Evolutionary conservation across 2,329 filamentous ascomycete species (phyloP), one percentile per base, ranked within the genome.

Genomic region (Aspergillus melleus): DNA sequence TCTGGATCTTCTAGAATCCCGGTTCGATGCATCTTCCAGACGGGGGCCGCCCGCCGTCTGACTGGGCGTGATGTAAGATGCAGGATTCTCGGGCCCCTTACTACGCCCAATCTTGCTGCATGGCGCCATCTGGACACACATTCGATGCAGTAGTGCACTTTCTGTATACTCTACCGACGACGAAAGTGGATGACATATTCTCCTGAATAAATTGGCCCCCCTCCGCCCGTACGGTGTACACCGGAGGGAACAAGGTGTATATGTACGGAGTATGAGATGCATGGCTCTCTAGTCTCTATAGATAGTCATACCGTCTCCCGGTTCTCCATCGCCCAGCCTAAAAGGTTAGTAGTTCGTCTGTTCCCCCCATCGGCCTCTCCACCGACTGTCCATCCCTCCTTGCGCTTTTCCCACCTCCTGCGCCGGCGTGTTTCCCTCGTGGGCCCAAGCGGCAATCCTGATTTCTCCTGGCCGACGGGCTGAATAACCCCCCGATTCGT

Each of bases 381-480:
- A 55, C 55, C 55, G 39, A 26, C 53, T 51, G 42, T 44, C 49
- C 36, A 42, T 49, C 42, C 46, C 46, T 47, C 54, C 46, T 58
- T 46, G 58, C 55, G 51, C 57, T 19, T 53, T 54, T 50, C 49
- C 20, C 29, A 26, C 36, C 26, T 56, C 49, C 49, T 57, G 42
- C 49, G 52, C 52, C 49, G 52, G 58, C 30, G 56, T 58, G 57
- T 50, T 57, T 60, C 50, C 61, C 56, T 61, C 61, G 56, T 63
- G 61, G 61, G 61, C 51, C 61, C 56, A 61, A 61, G 59, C 59
- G 59, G 56, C 47, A 60, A 53, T 61, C 57, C 59, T 61, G 55
- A 60, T 55, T 61, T 59, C 59, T 61, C 59, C 56, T 60, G 51
- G 47, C 52, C 10, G 26, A 16, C 55, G 52, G 55, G 55, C 49